Evolutionary conservation across 1,284 basidiomycete genomes (phyloP).

Genomic region (Ustilago lituana): DNA sequence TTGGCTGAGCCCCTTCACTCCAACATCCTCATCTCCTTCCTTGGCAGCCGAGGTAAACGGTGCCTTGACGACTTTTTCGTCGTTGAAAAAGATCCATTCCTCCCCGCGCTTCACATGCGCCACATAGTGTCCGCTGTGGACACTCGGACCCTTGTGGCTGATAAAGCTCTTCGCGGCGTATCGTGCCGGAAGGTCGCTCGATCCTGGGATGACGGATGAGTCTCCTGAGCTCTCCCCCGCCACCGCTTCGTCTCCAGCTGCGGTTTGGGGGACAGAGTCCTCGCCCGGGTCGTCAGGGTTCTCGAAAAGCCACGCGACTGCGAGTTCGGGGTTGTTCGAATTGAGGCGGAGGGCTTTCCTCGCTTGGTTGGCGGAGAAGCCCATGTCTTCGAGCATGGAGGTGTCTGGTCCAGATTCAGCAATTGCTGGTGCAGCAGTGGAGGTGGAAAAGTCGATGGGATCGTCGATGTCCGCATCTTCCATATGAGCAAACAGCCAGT

Average conservation of each 20-base stretch:
- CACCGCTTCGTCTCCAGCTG: too few relatives aligned
- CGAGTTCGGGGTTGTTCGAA: slow-evolving; percentile 81
- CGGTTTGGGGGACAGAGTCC: slow-evolving; percentile 69
- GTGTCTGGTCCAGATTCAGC: slow-evolving; percentile 65
- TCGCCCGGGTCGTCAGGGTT: slow-evolving; percentile 87
- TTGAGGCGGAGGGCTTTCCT: slow-evolving; percentile 87
- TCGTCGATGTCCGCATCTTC: slow-evolving; percentile 91
- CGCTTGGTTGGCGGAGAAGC: slow-evolving; percentile 85
- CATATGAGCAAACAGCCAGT: slow-evolving; percentile 94
- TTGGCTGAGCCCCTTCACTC: slow-evolving; percentile 36
- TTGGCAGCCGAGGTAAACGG: slow-evolving; percentile 21
- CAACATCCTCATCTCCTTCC: slow-evolving; percentile 28
- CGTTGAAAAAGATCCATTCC: slow-evolving; percentile 57
- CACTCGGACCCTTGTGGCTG: slow-evolving; percentile 87
- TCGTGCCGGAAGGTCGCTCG: slow-evolving; percentile 74
- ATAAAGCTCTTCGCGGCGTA: slow-evolving; percentile 91
- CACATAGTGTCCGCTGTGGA: slow-evolving; percentile 86
- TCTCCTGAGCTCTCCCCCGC: slow-evolving; percentile 6
- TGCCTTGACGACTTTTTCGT: slow-evolving; percentile 52
- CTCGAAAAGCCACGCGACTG: slow-evolving; percentile 96
- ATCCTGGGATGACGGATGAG: slow-evolving; percentile 50
- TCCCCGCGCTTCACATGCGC: slow-evolving; percentile 74
- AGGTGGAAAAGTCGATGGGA: slow-evolving; percentile 72
- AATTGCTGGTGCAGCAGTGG: slow-evolving; percentile 19
- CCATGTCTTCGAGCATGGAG: slow-evolving; percentile 85